Evolutionary conservation across 768 basidiomycete species (phyloP), one percentile per base, ranked within the genome.

Genomic region (Hypholoma sublateritium): DNA sequence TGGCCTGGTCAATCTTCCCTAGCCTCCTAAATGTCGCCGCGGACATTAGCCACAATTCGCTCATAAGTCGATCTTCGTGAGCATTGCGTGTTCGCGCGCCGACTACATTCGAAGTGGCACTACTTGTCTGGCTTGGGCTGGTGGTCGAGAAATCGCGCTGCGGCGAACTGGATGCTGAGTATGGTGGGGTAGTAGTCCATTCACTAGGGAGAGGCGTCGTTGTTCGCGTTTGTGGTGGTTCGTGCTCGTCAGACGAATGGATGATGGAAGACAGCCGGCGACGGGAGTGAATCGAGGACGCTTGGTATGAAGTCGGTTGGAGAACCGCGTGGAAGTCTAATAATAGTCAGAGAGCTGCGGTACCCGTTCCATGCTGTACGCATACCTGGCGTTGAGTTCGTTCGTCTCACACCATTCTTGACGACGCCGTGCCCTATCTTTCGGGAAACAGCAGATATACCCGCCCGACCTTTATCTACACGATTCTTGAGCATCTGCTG

Each of bases 1-100:
- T 85, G 0, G 91, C 87, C 64, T 98, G 93, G 57, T 97, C 95
- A 53, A 92, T 81, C 74, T 94, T 94, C 11, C 92, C 92, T 53
- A 90, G 74, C 57, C 97, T 76, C 45, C 97, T 79, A 75, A 98
- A 98, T 0, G 93, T 97, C 14, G 97, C 94, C 0, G 96, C 93
- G 6, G 89, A 91, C 82, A 93, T 92, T 5, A 97, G 73, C 97
- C 97, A 99, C 6, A 98, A 73, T 62, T 93, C 86, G 56, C 88
- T 91, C 57, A 97, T 74, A 25, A 97, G 72, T 22, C 85, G 76
- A 39, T 83, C 82, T 53, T 85, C 84, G 60, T 86, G 87, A 21
- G 79, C 77, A 17, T 77, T 77, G 3, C 78, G 73, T 5, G 76
- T 73, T 45, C 75, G 78, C 14, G 49, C 55, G 50, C 68, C 66